Base-by-base conservation (phyloP, 768 basidiomycete species). In the Macrolepiota fuliginosa region DNA sequence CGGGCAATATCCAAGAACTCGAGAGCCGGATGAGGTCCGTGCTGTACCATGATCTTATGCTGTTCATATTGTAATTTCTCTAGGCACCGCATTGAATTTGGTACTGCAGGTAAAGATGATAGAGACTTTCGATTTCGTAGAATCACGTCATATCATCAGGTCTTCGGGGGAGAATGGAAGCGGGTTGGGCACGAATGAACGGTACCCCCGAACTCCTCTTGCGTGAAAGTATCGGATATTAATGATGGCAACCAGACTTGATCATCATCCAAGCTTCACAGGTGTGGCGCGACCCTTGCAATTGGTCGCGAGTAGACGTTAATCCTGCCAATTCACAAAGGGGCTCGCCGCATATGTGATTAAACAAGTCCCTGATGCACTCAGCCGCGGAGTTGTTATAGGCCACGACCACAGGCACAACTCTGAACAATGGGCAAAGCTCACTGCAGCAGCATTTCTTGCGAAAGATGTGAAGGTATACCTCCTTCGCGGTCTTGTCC, bases 151-250 rank as follows among this genome's bases (percentile, higher is more conserved):
- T 22, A 24, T 24, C 54, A 63, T 29, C 29, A 90, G 92, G 92
- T 56, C 77, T 94, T 22, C 78, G 92, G 67, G 92, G 88, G 1
- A 80, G 76, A 64, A 95, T 96, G 94, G 89, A 91, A 66, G 92
- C 92, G 7, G 94, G 94, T 1, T 94, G 89, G 83, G 81, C 90
- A n/a, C 83, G 90, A 58, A 94, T 96, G 91, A 96, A 96, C 69
- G 91, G 82, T 80, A 22, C 10, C 67, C 60, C 19, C 50, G 40
- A 27, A 46, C 25, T 10, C 19, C 40, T 22, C 46, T 35, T 29
- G 17, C 6, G 15, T 32, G 42, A 53, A 45, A n/a, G 15, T 4
- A 40, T 13, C 5, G 19, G n/a, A 53, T 36, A 32, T 27, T 39
- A 11, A 54, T 56, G 35, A 49, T 54, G 29, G 27, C 39, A 29